These are phyloP conservation scores for Talaromyces borbonicus DNA, from an alignment of 495 filamentous ascomycete genomes.

Conservation along the genomic window DNA sequence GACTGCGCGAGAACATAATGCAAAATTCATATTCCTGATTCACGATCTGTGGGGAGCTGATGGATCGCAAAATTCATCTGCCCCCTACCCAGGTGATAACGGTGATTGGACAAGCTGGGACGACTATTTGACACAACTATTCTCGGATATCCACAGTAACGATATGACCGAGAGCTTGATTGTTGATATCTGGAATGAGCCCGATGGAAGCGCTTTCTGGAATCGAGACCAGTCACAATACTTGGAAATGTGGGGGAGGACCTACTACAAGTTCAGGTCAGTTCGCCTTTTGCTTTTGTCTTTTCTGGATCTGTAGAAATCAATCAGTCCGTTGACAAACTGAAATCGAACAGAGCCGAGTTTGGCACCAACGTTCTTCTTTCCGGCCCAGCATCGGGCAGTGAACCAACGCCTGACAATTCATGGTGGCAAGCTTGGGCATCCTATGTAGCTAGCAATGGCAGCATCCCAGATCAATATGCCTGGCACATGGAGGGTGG, in stretches of 20 bases:
- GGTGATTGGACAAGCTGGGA: constrained; percentile 24
- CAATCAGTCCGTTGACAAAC: neutral
- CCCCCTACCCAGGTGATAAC: constrained; percentile 24
- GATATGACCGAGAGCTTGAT: constrained; percentile 16
- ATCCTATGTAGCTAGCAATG: constrained; percentile 11
- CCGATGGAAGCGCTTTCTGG: constrained; percentile 24
- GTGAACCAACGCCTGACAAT: constrained; percentile 10
- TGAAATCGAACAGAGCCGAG: neutral
- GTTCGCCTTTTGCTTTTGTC: neutral
- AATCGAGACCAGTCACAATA: constrained; percentile 17
- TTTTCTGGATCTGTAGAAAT: neutral
- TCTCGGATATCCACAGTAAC: constrained; percentile 19
- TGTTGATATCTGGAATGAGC: constrained; percentile 28
- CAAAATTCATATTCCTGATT: constrained; percentile 22
- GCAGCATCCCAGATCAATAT: constrained; percentile 21
- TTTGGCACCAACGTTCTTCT: constrained; percentile 11
- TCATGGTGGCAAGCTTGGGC: constrained; percentile 18
- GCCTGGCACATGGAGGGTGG: constrained; percentile 19
- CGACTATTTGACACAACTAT: constrained; percentile 18
- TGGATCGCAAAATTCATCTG: constrained; percentile 8
- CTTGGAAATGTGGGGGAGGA: constrained; percentile 16
- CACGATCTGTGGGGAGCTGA: constrained; percentile 30
- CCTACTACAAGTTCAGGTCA: constrained; percentile 14
- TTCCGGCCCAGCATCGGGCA: constrained; percentile 17
- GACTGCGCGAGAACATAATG: constrained; percentile 19